Evolutionary conservation across 2,329 filamentous ascomycete species (phyloP).

Genomic region (Aspergillus fructus): DNA sequence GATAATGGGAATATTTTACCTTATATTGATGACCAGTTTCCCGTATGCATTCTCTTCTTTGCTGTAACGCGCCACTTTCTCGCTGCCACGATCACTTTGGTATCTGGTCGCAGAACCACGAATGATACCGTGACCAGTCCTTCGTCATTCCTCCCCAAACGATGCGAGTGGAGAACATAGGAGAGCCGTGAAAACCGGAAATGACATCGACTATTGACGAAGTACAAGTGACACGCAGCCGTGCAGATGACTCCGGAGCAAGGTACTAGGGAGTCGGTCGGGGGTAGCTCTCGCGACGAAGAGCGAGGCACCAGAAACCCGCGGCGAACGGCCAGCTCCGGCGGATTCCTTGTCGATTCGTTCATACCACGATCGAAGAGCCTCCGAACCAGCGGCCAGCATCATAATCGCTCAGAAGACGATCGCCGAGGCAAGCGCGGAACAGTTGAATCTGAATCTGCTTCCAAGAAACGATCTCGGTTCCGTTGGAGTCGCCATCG

Average conservation of each 20-base stretch:
- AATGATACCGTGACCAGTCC: background rate
- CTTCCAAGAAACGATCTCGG: constrained; percentile 37
- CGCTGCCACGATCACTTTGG: constrained; percentile 9
- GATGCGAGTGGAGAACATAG: background rate
- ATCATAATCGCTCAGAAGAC: constrained; percentile 24
- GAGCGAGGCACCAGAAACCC: constrained; percentile 27
- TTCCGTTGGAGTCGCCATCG: constrained; percentile 35
- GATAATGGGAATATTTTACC: constrained; percentile 3
- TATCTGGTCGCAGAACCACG: background rate
- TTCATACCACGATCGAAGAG: constrained; percentile 29
- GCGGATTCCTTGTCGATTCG: constrained; percentile 49
- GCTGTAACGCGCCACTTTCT: constrained; percentile 21
- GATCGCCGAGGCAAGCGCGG: constrained; percentile 43
- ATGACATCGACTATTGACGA: constrained; percentile 15
- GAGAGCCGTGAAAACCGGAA: background rate
- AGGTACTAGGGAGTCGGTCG: constrained; percentile 33
- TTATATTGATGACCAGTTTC: background rate
- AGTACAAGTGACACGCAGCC: constrained; percentile 16
- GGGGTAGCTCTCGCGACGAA: constrained; percentile 36
- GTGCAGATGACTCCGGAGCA: constrained; percentile 29
- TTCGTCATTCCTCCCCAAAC: background rate
- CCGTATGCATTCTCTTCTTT: constrained; percentile 21
- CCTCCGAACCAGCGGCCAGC: constrained; percentile 25
- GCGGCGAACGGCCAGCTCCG: constrained; percentile 32
- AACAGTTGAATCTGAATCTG: constrained; percentile 30